These are phyloP conservation scores for Bruguiera sexangula DNA, from an alignment of 345 rosid genomes.

Conservation along the genomic window DNA sequence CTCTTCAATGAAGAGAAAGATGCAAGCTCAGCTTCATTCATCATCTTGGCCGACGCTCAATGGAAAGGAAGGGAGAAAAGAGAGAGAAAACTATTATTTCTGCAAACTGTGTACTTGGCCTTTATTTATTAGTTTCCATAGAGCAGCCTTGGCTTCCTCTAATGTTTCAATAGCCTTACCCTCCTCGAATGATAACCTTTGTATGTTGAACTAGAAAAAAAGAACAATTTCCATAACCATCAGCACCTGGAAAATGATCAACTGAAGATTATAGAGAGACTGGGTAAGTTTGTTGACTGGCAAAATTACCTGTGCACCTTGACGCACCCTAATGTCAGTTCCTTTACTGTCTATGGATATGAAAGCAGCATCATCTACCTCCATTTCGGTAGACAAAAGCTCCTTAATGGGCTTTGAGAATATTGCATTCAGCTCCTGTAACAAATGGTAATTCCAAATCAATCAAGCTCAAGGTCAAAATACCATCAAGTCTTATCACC, in stretches of 20 bases:
- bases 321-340: conserved; percentile 85
- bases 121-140: conserved; percentile 63
- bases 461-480: conserved; percentile 2
- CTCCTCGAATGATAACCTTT: conserved; percentile 83
- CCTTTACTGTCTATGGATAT: conserved; percentile 98
- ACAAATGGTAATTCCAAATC: conserved; percentile 2
- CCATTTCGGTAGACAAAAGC: conserved; percentile 56
- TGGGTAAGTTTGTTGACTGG: not conserved
- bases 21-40: not conserved
- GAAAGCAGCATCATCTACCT: conserved; percentile 91
- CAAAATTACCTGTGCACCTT: conserved; percentile 82
- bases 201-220: conserved; percentile 67
- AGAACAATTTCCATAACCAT: not conserved
- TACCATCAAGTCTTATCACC: not conserved
- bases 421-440: conserved; percentile 74
- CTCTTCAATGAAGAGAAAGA: no score
- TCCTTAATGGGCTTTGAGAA: conserved; percentile 83
- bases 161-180: conserved; percentile 63
- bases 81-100: conserved; percentile 3
- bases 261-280: not conserved
- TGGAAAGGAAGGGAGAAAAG: not conserved
- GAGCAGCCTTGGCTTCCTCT: conserved; percentile 84
- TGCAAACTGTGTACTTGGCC: conserved; percentile 56
- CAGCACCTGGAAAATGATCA: not conserved
- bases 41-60: not conserved